Conservation (phyloP, 768 basidiomycete genomes). For the Zangia roseola region DNA sequence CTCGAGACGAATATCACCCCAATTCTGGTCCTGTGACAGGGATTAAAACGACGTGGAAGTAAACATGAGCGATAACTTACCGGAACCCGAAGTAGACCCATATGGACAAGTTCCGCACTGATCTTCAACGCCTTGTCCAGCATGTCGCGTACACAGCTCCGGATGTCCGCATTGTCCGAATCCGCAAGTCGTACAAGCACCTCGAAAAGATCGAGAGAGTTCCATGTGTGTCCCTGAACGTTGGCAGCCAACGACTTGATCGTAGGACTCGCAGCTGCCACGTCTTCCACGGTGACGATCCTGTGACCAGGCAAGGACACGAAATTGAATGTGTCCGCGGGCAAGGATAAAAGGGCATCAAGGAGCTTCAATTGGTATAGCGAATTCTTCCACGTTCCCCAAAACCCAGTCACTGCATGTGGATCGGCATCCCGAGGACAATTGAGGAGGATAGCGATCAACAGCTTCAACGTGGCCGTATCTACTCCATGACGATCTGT, state of each 20-base stretch:
- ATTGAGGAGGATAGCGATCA: slow-evolving; percentile 85
- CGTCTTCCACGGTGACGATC: slow-evolving; percentile 88
- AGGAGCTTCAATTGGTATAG: slow-evolving; percentile 84
- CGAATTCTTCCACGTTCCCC: slow-evolving; percentile 83
- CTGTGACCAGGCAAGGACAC: slow-evolving; percentile 80
- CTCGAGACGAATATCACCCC: slow-evolving; percentile 86
- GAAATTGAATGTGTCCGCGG: slow-evolving; percentile 91
- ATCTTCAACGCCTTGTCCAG: slow-evolving; percentile 92
- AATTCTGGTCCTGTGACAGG: slow-evolving; percentile 60
- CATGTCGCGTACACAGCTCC: slow-evolving; percentile 82
- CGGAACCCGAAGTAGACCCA: slow-evolving; percentile 88
- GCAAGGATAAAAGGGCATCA: slow-evolving; percentile 84
- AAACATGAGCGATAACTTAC: slow-evolving; percentile 46
- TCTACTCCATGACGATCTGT: slow-evolving; percentile 83
- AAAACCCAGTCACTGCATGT: slow-evolving; percentile 83
- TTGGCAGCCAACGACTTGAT: slow-evolving; percentile 89
- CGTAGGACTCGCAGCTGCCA: slow-evolving; percentile 80
- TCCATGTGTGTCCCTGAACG: slow-evolving; percentile 93
- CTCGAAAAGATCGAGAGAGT: slow-evolving; percentile 87
- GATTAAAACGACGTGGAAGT: background rate
- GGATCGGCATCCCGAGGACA: slow-evolving; percentile 73
- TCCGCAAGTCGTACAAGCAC: slow-evolving; percentile 80
- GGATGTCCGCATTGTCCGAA: slow-evolving; percentile 68
- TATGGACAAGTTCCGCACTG: slow-evolving; percentile 90
- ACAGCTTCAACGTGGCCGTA: slow-evolving; percentile 82